Percentiles rank a stretch among this genome's conserved stretches.
Evolutionary conservation across 164 flowering plant species (phyloP).

Genomic region (Aristolochia contorta): DNA sequence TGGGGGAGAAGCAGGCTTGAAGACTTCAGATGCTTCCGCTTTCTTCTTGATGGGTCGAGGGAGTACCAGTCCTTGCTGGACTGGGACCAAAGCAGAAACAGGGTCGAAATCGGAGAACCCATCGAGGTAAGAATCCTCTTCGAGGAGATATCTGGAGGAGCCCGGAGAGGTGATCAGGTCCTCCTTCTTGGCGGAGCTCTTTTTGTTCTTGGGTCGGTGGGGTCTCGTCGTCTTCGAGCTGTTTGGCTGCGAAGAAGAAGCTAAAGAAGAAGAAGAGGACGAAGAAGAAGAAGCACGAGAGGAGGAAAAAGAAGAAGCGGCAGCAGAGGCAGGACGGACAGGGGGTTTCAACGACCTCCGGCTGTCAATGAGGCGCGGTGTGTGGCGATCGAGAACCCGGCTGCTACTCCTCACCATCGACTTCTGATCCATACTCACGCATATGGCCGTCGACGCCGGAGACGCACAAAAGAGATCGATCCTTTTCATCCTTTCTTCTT

Average conservation of each 20-base stretch:
- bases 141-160: constrained; percentile 52
- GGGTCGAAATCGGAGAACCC: constrained; percentile 22
- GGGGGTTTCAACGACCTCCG: constrained; percentile 4
- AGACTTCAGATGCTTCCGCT: not conserved
- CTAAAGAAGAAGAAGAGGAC: not conserved
- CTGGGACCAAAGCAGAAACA: constrained; percentile 26
- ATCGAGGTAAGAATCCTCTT: constrained; percentile 34
- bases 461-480: constrained; percentile 68
- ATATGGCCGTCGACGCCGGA: constrained; percentile 77
- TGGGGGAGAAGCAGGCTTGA: constrained; percentile 22
- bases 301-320: constrained; percentile 8
- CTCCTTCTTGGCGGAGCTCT: constrained; percentile 28
- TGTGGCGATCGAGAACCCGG: constrained; percentile 24
- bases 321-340: constrained; percentile 5
- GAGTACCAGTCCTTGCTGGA: constrained; percentile 4
- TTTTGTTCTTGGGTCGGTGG: constrained; percentile 22
- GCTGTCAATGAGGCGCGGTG: constrained; percentile 19
- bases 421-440: constrained; percentile 44
- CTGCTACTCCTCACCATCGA: constrained; percentile 35
- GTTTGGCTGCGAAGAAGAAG: constrained; percentile 26
- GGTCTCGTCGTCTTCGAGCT: constrained; percentile 36
- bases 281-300: constrained; percentile 9
- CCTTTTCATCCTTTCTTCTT: not conserved
- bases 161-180: constrained; percentile 26
- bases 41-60: not conserved